Base-by-base conservation (phyloP, 2,329 filamentous ascomycete genomes). In the Pseudogymnoascus sp. region DNA sequence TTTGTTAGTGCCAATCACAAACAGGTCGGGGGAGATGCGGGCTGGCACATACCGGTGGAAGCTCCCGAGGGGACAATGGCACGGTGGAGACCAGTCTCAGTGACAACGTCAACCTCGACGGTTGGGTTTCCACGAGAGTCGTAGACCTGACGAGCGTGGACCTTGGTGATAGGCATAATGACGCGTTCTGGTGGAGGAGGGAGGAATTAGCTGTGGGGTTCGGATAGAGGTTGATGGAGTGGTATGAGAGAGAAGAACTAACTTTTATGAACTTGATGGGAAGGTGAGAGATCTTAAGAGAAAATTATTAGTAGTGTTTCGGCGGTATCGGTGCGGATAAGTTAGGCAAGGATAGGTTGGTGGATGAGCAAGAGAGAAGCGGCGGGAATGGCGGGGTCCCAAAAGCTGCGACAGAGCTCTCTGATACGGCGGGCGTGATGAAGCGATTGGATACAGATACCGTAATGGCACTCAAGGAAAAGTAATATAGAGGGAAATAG, bases 51-150 rank as follows among this genome's bases (percentile, higher is more conserved):
- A 93, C 89, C 92, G 74, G 93, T 97, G 73, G 93, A 97, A 74
- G 93, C 93, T 78, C 93, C 93, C 70, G 93, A 97, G 74, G 93
- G 93, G 68, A 97, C 93, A 77, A 97, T 97, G 77, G 93, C 93
- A 76, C 93, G 92, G 87, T 97, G 93, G 68, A 97, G 88, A 75
- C 93, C 93, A 73, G 90, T 96, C 83, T 96, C 91, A 72, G 93
- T 97, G 81, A 96, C 89, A 73, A 97, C 87, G 78, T 97, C 93
- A 74, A 97, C 93, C 85, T 97, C 93, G 75, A 97, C 93, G 77
- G 95, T 99, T 75, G 95, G 95, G 88, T 99, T 99, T 77, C 86
- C 86, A 77, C 95, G 93, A 78, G 95, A 97, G 86, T 99, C 95
- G 87, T 93, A 99, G 83, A 99, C 92, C 75, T 89, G 93, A 77